A percentile compares a stretch with the other conserved stretches of the same genome.
phyloP scores from a whole-genome alignment of 768 basidiomycete species.

The Boletus bicolor region DNA sequence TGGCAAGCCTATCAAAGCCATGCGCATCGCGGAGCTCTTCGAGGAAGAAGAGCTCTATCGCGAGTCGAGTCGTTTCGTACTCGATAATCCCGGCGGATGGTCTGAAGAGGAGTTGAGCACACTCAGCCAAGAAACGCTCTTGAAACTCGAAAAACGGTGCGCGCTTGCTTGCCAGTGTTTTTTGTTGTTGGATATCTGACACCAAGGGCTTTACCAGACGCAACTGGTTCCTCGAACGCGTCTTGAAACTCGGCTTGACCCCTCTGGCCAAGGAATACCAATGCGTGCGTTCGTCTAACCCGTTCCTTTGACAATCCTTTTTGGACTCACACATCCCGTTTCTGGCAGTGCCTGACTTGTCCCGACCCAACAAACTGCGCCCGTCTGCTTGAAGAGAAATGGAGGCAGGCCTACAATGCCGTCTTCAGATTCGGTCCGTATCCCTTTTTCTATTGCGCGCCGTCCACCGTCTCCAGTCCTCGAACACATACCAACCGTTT shows the following conservation, averaged over 20 bases:
- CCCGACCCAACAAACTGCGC: slow-evolving; percentile 80
- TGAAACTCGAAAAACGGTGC: slow-evolving; percentile 86
- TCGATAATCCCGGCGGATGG: slow-evolving; percentile 90
- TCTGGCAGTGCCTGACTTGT: slow-evolving; percentile 70
- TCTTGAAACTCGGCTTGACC: slow-evolving; percentile 85
- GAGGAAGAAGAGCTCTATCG: slow-evolving; percentile 88
- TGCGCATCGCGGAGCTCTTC: slow-evolving; percentile 88
- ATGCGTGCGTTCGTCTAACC: slow-evolving; percentile 57
- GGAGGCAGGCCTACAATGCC: slow-evolving; percentile 83
- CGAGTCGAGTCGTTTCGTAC: slow-evolving; percentile 86
- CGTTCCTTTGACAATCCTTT: no score
- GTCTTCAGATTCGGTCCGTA: slow-evolving; percentile 77
- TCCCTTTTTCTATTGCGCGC: neutral
- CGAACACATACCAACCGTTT: neutral
- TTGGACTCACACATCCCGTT: neutral
- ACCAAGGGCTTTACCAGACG: slow-evolving; percentile 47
- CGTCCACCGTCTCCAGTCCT: neutral
- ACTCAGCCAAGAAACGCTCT: slow-evolving; percentile 73
- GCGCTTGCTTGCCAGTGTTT: neutral
- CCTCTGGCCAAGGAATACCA: slow-evolving; percentile 91
- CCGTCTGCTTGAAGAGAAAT: slow-evolving; percentile 86
- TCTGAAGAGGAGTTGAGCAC: slow-evolving; percentile 76
- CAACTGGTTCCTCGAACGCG: slow-evolving; percentile 94
- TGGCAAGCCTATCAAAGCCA: slow-evolving; percentile 87
- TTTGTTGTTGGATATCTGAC: neutral